Base-by-base conservation (phyloP, 2,329 filamentous ascomycete genomes). In the Coniochaeta pulveracea region DNA sequence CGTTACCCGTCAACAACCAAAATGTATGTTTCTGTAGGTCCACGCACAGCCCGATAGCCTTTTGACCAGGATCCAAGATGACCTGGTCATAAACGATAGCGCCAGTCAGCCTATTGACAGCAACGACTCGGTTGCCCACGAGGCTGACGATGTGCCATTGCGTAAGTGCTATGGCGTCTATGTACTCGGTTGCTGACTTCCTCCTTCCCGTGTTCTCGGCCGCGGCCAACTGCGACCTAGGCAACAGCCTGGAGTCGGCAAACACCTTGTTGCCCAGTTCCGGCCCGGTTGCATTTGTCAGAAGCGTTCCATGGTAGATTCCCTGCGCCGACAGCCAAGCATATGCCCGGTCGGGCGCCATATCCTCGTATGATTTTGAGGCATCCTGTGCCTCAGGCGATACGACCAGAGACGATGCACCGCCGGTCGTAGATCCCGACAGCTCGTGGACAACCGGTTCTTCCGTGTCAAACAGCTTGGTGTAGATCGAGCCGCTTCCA, bases 21-120 rank as follows among this genome's bases (percentile, higher is more conserved):
- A 89, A 95, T 0, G 91, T 98, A 49, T 89, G 93, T 63, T 95
- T 94, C 54, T 91, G 89, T 39, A 82, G 72, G 55, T 98, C 91
- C 7, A 89, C 79, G 33, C 86, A 80, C 12, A 98, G 70, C 1
- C 84, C 86, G n/a, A 98, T 63, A 4, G 80, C 76, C 46, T 69
- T 78, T 46, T 94, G 83, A 1, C 81, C 83, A 4, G 76, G 70
- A 35, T 89, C 81, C 10, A 96, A 64, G 4, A 98, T 80, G 15
- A 78, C 67, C 55, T 96, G 86, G 51, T 95, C 85, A 45, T 91
- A 93, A 2, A 94, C 81, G 30, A 89, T 66, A 33, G 79, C 75
- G 18, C 89, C 85, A 25, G 88, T 91, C 29, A 98, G 69, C 19
- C 86, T 74, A 50, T 96, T 96, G 39, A 85, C 75, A 3, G 83